Base-by-base conservation (phyloP, 805 yeast species). In the Metschnikowia lachancei region DNA sequence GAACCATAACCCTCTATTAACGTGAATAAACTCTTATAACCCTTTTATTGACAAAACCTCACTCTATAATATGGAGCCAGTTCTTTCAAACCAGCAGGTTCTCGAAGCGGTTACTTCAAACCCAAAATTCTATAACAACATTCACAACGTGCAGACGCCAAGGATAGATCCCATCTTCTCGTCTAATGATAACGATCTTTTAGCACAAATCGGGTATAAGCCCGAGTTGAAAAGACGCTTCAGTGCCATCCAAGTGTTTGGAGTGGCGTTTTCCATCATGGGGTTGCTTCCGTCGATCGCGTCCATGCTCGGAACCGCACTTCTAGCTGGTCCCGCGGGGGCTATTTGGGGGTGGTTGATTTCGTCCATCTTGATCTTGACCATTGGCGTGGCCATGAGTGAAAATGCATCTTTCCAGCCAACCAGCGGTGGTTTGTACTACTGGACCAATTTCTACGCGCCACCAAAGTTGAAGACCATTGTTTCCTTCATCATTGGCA, bases 311-410 rank as follows among this genome's bases (percentile, higher is more conserved):
- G 69, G 69, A 9, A 69, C 72, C 39, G 83, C 84, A 16, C 66
- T 84, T 12, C 63, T 76, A 28, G 80, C 84, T 0, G 90, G 90
- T 3, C 81, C 87, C 0, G 80, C 75, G 9, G 80, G 83, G 4
- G 71, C 82, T 46, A 70, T 83, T 2, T 85, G 91, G 91, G 85
- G 87, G 39, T 85, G 92, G 91, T 63, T 81, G 39, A 57, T 80
- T 13, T 74, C 87, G 29, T 74, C 81, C 4, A 49, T 70, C 10
- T 79, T 82, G 54, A 81, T 84, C 46, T 58, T 82, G 45, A 58
- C 71, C 9, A 75, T 81, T n/a, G 89, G 88, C 14, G 51, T 76
- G 7, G 71, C 84, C 14, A 77, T 85, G 81, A 72, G 86, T 5
- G 85, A 83, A 56, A 63, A 83, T 51, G 87, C 85, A 1, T 76